Conservation (phyloP, 345 rosid species). For the Gossypium herbaceum region DNA sequence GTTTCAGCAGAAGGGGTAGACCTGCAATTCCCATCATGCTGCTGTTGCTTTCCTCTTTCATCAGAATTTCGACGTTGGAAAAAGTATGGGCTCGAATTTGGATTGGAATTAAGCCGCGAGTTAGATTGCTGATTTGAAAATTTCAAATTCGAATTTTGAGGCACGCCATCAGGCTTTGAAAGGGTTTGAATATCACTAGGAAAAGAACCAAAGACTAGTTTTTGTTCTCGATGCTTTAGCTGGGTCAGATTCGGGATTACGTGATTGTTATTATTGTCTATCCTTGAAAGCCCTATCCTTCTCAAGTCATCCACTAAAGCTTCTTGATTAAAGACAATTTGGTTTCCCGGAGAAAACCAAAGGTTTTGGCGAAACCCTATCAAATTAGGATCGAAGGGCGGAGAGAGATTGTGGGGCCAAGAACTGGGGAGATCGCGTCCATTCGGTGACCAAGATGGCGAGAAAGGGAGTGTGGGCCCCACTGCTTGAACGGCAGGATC, state of each 20-base stretch:
- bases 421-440: constrained; percentile 36
- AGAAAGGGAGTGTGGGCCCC: constrained; percentile 46
- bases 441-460: constrained; percentile 34
- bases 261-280: constrained; percentile 13
- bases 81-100: constrained; percentile 21
- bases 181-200: constrained; percentile 37
- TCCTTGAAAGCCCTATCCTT: constrained; percentile 42
- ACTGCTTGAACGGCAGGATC: constrained; percentile 89
- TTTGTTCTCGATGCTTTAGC: constrained; percentile 37
- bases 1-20: constrained; percentile 23
- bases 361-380: constrained; percentile 50
- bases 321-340: constrained; percentile 35
- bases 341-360: constrained; percentile 25
- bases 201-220: constrained; percentile 59
- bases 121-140: constrained; percentile 33
- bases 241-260: constrained; percentile 33
- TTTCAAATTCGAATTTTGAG: constrained; percentile 27
- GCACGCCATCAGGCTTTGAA: constrained; percentile 30
- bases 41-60: constrained; percentile 42
- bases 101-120: constrained; percentile 22
- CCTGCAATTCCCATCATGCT: constrained; percentile 30
- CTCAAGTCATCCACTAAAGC: constrained; percentile 37
- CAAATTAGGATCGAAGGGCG: constrained; percentile 40
- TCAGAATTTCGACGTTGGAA: constrained; percentile 30
- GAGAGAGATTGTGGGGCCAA: constrained; percentile 25